Evolutionary conservation across 2,329 filamentous ascomycete species (phyloP), one percentile per base, ranked within the genome.

Genomic region (Phyllosticta capitalensis): DNA sequence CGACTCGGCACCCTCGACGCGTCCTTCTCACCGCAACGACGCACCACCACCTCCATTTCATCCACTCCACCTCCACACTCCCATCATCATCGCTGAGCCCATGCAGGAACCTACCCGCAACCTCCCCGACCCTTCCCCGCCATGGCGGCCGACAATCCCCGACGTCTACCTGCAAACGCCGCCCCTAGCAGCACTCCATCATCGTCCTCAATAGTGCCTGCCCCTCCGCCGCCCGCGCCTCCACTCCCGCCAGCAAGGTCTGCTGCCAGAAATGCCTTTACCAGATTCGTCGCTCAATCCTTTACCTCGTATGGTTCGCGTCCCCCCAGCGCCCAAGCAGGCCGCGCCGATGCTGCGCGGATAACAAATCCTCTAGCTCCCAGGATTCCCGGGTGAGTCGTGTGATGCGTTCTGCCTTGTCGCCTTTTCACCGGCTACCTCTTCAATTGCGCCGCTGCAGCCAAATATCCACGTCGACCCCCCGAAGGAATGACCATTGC

Each of bases 261-360:
- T n/a, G 52, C 54, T 21, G 54, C 54, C 30, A 54, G 58, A 61
- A 73, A 71, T 54, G 74, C 74, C 65, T 73, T 75, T 66, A 78
- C 79, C 64, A 76, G 80, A 64, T 77, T 83, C 63, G 78, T 83
- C 60, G 78, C 79, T 54, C 79, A 81, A 67, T 78, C 79, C 20
- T 79, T 82, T 68, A 67, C 69, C 50, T 67, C 68, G 3, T 80
- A 79, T 59, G 79, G 75, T 64, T 80, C 79, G 63, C 74, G 80
- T 53, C 79, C 80, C 33, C 75, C 80, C 51, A 82, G 78, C 67
- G 76, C 78, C 61, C 77, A 80, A 66, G 72, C 74, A 56, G 69
- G 67, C 65, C 72, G 72, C 61, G 71, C 67, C 59, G 71, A 73
- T 33, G 69, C 66, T 64, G 66, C 68, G 20, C 67, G 68, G 62